A percentile compares a stretch with the other conserved stretches of the same genome.
Conservation (phyloP, 495 filamentous ascomycete genomes). For the Monascus purpureus region DNA sequence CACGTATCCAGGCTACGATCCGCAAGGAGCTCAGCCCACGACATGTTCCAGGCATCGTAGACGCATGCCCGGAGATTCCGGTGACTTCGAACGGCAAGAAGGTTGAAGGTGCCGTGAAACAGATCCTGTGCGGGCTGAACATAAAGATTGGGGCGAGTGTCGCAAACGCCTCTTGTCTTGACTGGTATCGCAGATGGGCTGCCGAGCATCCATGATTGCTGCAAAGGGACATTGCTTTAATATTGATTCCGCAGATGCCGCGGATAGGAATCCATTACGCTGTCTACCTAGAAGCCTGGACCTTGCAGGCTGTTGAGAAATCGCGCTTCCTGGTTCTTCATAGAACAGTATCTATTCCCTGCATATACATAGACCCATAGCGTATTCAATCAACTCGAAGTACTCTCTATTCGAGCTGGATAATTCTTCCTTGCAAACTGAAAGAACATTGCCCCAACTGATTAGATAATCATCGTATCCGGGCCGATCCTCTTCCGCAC, state of each 20-base stretch:
- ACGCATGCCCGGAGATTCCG: constrained; percentile 67
- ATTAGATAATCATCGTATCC: constrained; percentile 15
- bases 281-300: too few relatives aligned
- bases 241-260: too few relatives aligned
- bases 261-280: too few relatives aligned
- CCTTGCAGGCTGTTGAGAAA: too few relatives aligned
- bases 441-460: background rate
- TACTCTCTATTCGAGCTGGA: too few relatives aligned
- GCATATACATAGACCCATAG: too few relatives aligned
- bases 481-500: constrained; percentile 9
- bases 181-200: constrained; percentile 72
- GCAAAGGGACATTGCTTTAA: too few relatives aligned
- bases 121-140: constrained; percentile 77
- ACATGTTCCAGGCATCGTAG: constrained; percentile 74
- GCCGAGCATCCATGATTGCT: constrained; percentile 20
- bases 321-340: too few relatives aligned
- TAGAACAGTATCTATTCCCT: too few relatives aligned
- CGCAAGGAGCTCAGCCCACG: constrained; percentile 66
- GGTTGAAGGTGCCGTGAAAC: constrained; percentile 86
- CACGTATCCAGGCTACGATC: constrained; percentile 46
- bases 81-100: constrained; percentile 90
- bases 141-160: constrained; percentile 79
- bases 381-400: too few relatives aligned
- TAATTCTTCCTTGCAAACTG: background rate
- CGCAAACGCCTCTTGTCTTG: constrained; percentile 68